These are phyloP conservation scores for Yarrowia deformans DNA, from an alignment of 805 yeast species.

Conservation along the genomic window DNA sequence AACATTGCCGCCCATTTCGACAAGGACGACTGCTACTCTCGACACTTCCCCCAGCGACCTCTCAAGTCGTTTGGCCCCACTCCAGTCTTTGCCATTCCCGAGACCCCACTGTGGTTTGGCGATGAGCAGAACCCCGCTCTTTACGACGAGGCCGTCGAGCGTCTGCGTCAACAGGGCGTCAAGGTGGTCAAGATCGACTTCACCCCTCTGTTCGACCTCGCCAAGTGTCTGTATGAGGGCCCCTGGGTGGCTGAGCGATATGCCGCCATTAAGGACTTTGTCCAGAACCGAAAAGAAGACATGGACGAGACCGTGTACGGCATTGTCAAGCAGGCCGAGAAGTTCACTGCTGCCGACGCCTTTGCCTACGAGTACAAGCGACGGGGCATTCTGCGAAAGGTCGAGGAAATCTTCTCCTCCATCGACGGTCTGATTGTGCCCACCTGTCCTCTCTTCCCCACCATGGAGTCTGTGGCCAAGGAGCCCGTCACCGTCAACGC, in stretches of 20 bases:
- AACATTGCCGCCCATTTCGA: conserved; percentile 76
- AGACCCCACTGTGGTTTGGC: conserved; percentile 76
- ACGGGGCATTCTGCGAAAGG: conserved; percentile 74
- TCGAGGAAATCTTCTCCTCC: conserved; percentile 60
- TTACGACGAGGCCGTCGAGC: conserved; percentile 66
- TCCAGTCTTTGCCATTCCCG: conserved; percentile 83
- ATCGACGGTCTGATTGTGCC: conserved; percentile 87
- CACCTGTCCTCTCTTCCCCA: conserved; percentile 92
- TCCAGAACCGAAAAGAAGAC: conserved; percentile 72
- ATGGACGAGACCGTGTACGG: conserved; percentile 83
- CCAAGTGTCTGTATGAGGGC: conserved; percentile 90
- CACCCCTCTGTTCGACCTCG: conserved; percentile 76
- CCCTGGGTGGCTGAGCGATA: conserved; percentile 98
- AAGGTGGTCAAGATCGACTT: conserved; percentile 72
- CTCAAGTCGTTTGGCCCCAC: conserved; percentile 62
- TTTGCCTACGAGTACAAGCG: conserved; percentile 88
- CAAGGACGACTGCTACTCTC: conserved; percentile 77
- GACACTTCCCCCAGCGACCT: conserved; percentile 76
- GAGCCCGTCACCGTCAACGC: conserved; percentile 89
- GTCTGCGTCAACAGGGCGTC: conserved; percentile 61
- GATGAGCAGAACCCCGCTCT: conserved; percentile 78
- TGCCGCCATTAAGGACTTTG: conserved; percentile 77
- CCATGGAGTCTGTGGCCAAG: conserved; percentile 69
- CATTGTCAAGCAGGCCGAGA: conserved; percentile 80
- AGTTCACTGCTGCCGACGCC: conserved; percentile 80